phyloP scores from a whole-genome alignment of 176 grass and related monocot species.

The Oropetium thomaeum region DNA sequence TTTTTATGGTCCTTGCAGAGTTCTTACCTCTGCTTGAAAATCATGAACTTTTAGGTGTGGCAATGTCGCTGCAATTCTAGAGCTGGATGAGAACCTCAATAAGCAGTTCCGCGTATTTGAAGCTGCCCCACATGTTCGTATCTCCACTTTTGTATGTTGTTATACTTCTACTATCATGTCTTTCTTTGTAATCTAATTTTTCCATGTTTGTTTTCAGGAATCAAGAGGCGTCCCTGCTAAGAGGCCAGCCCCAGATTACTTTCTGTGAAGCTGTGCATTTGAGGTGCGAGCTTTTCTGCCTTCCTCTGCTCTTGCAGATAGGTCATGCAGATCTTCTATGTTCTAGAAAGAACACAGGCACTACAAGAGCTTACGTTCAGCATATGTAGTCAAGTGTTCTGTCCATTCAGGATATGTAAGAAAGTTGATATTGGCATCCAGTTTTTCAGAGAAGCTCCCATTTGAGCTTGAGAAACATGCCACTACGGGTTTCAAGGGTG shows the following conservation, averaged over 20 bases:
- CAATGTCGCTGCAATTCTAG: constrained; percentile 98
- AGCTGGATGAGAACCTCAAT: constrained; percentile 90
- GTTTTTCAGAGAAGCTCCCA: constrained; percentile 33
- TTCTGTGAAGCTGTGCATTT: constrained; percentile 48
- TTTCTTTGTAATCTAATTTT: constrained; percentile 22
- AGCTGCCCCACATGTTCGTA: constrained; percentile 91
- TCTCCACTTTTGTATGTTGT: constrained; percentile 5
- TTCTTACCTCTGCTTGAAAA: neutral
- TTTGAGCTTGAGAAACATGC: constrained; percentile 45
- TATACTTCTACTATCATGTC: neutral
- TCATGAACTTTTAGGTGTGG: constrained; percentile 70
- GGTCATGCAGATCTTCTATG: neutral
- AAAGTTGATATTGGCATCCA: constrained; percentile 16
- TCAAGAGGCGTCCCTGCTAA: constrained; percentile 93
- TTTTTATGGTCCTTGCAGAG: neutral
- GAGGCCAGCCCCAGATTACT: constrained; percentile 93
- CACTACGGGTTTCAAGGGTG: constrained; percentile 11
- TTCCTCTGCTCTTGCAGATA: constrained; percentile 17
- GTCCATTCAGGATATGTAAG: constrained; percentile 44
- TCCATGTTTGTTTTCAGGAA: constrained; percentile 49
- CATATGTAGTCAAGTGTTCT: constrained; percentile 29
- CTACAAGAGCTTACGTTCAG: constrained; percentile 21
- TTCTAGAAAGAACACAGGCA: constrained; percentile 30
- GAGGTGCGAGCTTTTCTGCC: neutral
- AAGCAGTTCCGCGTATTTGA: constrained; percentile 95